A percentile compares a stretch with the other conserved stretches of the same genome.
Conservation (phyloP, 306 rosid species). For the Comarum palustre region DNA sequence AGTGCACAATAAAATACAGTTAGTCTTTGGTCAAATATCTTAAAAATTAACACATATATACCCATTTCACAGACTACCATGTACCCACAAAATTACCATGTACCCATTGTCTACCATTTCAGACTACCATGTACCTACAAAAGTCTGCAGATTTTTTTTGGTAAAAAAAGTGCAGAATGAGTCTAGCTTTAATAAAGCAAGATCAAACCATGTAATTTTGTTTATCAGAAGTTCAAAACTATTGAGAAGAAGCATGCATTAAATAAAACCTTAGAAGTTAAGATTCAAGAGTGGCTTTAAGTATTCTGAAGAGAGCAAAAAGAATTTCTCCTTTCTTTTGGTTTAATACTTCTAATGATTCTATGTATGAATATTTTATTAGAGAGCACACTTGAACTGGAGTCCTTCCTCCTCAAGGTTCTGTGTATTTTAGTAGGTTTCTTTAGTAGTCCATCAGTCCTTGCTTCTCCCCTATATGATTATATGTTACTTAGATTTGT, state of each 20-base stretch:
- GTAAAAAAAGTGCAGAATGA: conserved; percentile 1
- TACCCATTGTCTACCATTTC: conserved; percentile 6
- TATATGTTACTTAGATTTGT: conserved; percentile 22
- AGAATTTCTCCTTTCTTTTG: neutral
- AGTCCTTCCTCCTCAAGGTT: too few relatives aligned
- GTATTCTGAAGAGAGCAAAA: neutral
- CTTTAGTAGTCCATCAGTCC: too few relatives aligned
- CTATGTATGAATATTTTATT: neutral
- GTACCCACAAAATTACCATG: too few relatives aligned
- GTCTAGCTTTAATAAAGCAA: conserved; percentile 9
- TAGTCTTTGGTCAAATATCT: neutral
- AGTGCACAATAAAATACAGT: neutral
- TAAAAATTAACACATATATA: too few relatives aligned
- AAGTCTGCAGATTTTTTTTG: too few relatives aligned
- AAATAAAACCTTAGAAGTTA: conserved; percentile 1
- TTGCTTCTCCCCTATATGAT: conserved; percentile 25
- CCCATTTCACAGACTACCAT: too few relatives aligned
- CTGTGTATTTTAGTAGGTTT: too few relatives aligned
- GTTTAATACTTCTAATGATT: neutral
- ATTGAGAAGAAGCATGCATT: conserved; percentile 15
- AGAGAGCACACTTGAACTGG: too few relatives aligned
- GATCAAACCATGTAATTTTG: conserved; percentile 6
- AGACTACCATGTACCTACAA: conserved; percentile 4
- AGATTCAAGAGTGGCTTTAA: neutral
- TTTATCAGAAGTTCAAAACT: neutral